Base-by-base conservation (phyloP, 1,139 yeast species). In the Pichia sp. region DNA sequence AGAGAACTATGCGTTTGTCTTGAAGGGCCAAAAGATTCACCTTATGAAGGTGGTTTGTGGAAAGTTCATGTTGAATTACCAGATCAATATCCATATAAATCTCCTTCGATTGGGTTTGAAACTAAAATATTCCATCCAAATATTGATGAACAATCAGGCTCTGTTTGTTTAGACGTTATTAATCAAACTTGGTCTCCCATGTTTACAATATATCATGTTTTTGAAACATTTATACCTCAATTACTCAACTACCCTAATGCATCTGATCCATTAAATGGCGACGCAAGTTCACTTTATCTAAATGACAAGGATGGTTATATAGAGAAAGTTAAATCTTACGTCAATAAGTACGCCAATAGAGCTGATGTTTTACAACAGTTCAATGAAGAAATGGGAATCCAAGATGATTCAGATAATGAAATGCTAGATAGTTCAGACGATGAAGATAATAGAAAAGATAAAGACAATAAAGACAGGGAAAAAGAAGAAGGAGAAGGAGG, bases 121-220 rank as follows among this genome's bases (percentile, higher is more conserved):
- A 92, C 90, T 66, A 86, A 84, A 64, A 90, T 92, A 30, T 90
- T 80, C 66, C 98, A 92, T 63, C 98, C 98, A 7, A 92, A 92
- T 63, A 86, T 87, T 52, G 96, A 87, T 61, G 92, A 87, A 62
- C 76, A 80, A 27, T 84, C 95, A 4, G 98, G 98, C 0, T 82
- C 95, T 0, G 97, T 92, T 15, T 92, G 98, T 67, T 78, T 92
- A 51, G 98, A 92, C 63, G 98, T 92, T 34, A 90, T 92, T 57
- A 92, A 92, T 66, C 97, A 92, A 63, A 89, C 97, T 1, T 92
- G 98, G 98, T 85, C 95, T 40, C 98, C 98, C 3, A 86, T 92
- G 90, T 92, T 89, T 71, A 97, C 92, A 45, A 75, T 90, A 58
- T 73, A 84, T 57, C 92, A 92, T 65, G 87, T 92, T 37, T 89